phyloP scores from a whole-genome alignment of 192 early-diverging fungal genomes.

The Coemansia sp. region DNA sequence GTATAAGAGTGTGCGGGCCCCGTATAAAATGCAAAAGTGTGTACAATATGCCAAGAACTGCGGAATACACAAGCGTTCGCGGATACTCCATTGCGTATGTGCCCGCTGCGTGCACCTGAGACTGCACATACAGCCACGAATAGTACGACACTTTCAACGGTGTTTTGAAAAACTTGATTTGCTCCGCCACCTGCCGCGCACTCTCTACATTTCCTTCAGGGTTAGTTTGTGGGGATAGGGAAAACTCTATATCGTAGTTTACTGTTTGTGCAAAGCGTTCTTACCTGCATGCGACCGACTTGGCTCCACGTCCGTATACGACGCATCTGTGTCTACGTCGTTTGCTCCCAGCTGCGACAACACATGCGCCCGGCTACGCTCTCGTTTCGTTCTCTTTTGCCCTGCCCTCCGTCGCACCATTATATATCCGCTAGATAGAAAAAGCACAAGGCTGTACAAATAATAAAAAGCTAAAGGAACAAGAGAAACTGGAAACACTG shows the following conservation, averaged over 20 bases:
- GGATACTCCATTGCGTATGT: conserved; percentile 41
- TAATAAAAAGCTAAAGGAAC: no score
- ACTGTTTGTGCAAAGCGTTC: background rate
- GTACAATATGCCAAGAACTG: conserved; percentile 30
- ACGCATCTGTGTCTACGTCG: background rate
- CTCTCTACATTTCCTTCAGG: background rate
- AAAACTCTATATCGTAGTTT: no score
- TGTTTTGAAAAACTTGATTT: conserved; percentile 39
- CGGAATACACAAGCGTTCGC: conserved; percentile 33
- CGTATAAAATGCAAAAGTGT: conserved; percentile 39
- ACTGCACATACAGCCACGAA: conserved; percentile 38
- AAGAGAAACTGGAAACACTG: no score
- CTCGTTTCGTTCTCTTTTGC: no score
- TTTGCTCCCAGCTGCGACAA: no score
- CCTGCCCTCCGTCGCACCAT: no score
- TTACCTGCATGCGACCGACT: background rate
- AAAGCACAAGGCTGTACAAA: no score
- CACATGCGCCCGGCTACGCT: no score
- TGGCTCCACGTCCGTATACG: background rate
- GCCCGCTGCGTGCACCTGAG: conserved; percentile 16
- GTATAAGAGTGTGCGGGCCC: conserved; percentile 29
- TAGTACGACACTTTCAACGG: conserved; percentile 54
- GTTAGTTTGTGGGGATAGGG: no score
- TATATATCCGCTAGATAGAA: no score
- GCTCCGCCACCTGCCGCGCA: conserved; percentile 6